phyloP scores from a whole-genome alignment of 768 basidiomycete genomes.

The Floccularia luteovirens region DNA sequence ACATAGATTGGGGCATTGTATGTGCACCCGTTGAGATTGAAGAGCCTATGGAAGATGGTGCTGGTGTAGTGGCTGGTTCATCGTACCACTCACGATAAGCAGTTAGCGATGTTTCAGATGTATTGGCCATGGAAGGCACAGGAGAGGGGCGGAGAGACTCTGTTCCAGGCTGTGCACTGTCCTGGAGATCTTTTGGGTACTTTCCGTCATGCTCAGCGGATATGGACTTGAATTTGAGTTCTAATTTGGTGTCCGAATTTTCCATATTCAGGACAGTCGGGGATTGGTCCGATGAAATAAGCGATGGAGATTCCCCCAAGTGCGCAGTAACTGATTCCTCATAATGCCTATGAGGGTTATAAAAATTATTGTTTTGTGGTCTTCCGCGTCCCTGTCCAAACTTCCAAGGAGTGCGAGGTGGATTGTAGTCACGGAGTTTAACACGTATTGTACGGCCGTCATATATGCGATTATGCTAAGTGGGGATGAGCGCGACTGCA shows the following conservation, averaged over 20 bases:
- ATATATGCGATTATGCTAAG: slow-evolving; percentile 63
- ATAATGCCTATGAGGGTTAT: too few relatives aligned
- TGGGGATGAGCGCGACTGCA: slow-evolving; percentile 4
- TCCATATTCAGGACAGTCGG: too few relatives aligned
- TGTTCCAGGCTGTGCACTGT: too few relatives aligned
- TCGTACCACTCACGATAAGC: slow-evolving; percentile 10
- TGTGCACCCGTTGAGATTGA: too few relatives aligned
- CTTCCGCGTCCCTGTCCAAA: slow-evolving; percentile 30
- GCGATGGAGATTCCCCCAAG: too few relatives aligned
- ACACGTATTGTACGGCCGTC: slow-evolving; percentile 71
- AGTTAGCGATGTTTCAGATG: not conserved
- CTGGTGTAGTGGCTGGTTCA: slow-evolving; percentile 3
- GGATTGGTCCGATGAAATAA: too few relatives aligned
- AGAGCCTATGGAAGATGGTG: not conserved
- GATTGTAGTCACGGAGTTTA: slow-evolving; percentile 64
- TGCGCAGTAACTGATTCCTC: too few relatives aligned
- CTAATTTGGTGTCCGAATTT: too few relatives aligned
- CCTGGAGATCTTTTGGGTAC: too few relatives aligned
- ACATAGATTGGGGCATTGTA: not conserved
- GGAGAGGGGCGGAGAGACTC: too few relatives aligned
- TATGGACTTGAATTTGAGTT: too few relatives aligned
- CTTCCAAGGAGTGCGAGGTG: slow-evolving; percentile 42
- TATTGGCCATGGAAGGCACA: not conserved
- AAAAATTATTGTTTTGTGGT: slow-evolving; percentile 15
- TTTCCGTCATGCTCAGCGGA: too few relatives aligned